Percentiles rank a stretch among this genome's conserved stretches.
Evolutionary conservation across 1,139 yeast genomes (phyloP).

Genomic region (Protomyces lactucae-debilis): DNA sequence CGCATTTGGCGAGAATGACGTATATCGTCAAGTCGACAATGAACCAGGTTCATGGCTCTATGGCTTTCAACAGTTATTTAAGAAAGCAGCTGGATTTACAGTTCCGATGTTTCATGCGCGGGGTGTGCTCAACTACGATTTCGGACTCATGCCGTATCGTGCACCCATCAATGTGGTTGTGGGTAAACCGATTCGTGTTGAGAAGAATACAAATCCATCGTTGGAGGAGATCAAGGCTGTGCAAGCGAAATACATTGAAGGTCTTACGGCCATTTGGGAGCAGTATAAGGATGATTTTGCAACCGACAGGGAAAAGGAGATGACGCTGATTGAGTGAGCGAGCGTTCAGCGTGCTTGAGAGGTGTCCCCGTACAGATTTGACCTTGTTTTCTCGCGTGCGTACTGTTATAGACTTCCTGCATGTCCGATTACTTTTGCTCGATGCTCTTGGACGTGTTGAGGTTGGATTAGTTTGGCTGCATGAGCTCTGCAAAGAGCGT

Average conservation of each 20-base stretch:
- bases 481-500: neutral
- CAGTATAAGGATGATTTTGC: conserved; percentile 57
- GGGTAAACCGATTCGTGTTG: conserved; percentile 75
- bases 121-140: conserved; percentile 87
- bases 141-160: conserved; percentile 83
- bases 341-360: neutral
- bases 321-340: conserved; percentile 30
- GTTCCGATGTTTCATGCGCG: conserved; percentile 88
- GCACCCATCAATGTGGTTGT: conserved; percentile 73
- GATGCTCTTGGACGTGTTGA: no score
- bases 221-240: conserved; percentile 58
- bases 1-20: conserved; percentile 85
- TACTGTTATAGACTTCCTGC: neutral
- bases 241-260: conserved; percentile 67
- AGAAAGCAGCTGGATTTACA: conserved; percentile 70
- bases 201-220: conserved; percentile 48
- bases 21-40: conserved; percentile 62
- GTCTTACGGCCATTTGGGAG: conserved; percentile 60
- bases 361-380: neutral
- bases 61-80: conserved; percentile 65
- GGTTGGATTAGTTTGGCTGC: neutral
- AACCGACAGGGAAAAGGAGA: conserved; percentile 29
- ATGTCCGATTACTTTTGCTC: no score
- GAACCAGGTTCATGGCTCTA: conserved; percentile 50
- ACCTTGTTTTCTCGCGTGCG: neutral